phyloP scores from a whole-genome alignment of 225 moss, liverwort and hornwort genomes.

The Polytrichum formosum region DNA sequence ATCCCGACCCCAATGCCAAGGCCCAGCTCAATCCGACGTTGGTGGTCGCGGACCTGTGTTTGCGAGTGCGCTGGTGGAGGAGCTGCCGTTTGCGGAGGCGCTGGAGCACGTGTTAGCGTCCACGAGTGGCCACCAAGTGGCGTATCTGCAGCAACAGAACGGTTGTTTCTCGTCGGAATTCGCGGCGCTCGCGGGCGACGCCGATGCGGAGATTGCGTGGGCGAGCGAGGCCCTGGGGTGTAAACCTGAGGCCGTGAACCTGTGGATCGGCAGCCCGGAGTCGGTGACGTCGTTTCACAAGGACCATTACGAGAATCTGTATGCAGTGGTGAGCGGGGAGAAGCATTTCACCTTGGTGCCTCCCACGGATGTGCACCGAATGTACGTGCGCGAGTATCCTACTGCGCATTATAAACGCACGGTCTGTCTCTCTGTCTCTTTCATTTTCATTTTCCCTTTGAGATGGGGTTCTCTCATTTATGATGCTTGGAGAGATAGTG shows the following conservation, averaged over 20 bases:
- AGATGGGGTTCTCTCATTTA: too few species aligned
- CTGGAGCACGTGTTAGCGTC: slow-evolving; percentile 52
- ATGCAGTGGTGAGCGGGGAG: slow-evolving; percentile 84
- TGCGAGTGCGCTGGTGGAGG: slow-evolving; percentile 71
- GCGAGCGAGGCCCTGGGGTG: slow-evolving; percentile 78
- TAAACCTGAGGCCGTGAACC: slow-evolving; percentile 87
- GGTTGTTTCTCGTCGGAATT: slow-evolving; percentile 84
- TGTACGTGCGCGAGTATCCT: slow-evolving; percentile 64
- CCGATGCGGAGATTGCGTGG: slow-evolving; percentile 82
- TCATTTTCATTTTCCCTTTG: neutral
- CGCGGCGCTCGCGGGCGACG: slow-evolving; percentile 51
- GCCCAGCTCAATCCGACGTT: neutral
- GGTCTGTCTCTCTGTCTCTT: slow-evolving; percentile 33
- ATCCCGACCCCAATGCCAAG: neutral
- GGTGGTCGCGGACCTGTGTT: slow-evolving; percentile 25
- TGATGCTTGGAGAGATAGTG: too few species aligned
- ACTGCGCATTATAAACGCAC: slow-evolving; percentile 63
- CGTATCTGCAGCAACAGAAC: slow-evolving; percentile 91
- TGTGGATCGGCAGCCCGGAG: slow-evolving; percentile 78
- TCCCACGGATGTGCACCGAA: slow-evolving; percentile 83
- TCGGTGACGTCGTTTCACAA: slow-evolving; percentile 92
- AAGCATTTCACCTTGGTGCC: slow-evolving; percentile 85
- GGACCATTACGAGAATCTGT: slow-evolving; percentile 95
- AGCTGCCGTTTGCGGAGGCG: slow-evolving; percentile 62
- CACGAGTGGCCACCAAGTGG: slow-evolving; percentile 33